A percentile compares a stretch with the other conserved stretches of the same genome.
These are phyloP conservation scores for Parachaetomium inaequale DNA, from an alignment of 495 filamentous ascomycete species.

Conservation along the genomic window DNA sequence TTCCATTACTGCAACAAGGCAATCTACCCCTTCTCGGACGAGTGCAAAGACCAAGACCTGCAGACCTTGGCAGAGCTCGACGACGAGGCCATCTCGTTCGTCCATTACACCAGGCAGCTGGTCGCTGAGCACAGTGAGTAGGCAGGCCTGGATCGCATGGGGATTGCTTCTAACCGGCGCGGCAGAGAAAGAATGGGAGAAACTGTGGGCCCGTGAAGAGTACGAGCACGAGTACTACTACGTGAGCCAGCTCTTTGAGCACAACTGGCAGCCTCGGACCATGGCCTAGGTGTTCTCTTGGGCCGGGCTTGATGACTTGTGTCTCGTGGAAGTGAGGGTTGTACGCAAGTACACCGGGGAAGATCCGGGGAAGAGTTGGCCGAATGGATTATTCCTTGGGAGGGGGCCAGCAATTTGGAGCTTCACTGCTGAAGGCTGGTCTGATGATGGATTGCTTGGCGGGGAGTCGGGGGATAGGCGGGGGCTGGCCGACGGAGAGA, in stretches of 20 bases:
- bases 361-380: background rate
- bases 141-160: background rate
- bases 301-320: background rate
- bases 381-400: background rate
- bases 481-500: no score
- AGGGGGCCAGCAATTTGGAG: background rate
- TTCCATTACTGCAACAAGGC: constrained; percentile 60
- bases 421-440: no score
- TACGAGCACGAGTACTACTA: constrained; percentile 52
- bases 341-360: background rate
- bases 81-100: constrained; percentile 36
- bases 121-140: constrained; percentile 43
- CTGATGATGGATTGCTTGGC: no score
- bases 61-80: constrained; percentile 45
- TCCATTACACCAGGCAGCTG: constrained; percentile 37
- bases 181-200: constrained; percentile 41
- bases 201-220: constrained; percentile 33
- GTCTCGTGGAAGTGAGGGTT: background rate
- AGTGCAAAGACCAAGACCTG: constrained; percentile 49
- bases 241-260: constrained; percentile 51
- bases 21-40: constrained; percentile 46
- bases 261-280: constrained; percentile 46
- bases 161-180: constrained; percentile 11
- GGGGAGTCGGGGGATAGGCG: no score
- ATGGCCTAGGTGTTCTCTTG: constrained; percentile 31